These are phyloP conservation scores for Auriscalpium vulgare DNA, from an alignment of 768 basidiomycete species.

Conservation along the genomic window DNA sequence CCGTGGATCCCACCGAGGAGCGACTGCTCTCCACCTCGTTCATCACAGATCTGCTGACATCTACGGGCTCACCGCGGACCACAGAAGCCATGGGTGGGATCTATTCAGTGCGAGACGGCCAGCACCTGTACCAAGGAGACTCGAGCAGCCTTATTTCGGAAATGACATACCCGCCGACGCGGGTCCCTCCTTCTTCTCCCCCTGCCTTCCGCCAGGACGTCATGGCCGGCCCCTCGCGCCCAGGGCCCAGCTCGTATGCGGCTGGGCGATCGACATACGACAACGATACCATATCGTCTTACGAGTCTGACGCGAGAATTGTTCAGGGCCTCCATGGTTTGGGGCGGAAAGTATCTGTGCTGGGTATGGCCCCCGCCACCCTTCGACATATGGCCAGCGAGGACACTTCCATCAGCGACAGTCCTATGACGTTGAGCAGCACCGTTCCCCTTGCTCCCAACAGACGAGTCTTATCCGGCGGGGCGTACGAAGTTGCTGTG, in stretches of 20 bases:
- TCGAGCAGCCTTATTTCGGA: constrained; percentile 34
- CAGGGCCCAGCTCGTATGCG: neutral
- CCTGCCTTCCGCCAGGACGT: too few relatives aligned
- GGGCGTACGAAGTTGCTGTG: neutral
- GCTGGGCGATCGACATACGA: neutral
- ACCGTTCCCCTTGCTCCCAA: constrained; percentile 2
- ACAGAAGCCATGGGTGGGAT: constrained; percentile 19
- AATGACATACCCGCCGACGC: constrained; percentile 40
- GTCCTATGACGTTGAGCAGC: constrained; percentile 4
- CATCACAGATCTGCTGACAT: constrained; percentile 45
- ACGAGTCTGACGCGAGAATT: neutral
- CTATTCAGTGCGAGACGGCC: neutral
- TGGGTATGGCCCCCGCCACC: constrained; percentile 27
- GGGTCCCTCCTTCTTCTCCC: neutral
- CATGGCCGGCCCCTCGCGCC: constrained; percentile 7
- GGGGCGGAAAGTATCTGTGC: constrained; percentile 21
- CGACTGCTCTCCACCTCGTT: constrained; percentile 52
- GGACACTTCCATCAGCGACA: neutral
- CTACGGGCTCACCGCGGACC: constrained; percentile 9
- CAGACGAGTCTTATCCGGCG: neutral
- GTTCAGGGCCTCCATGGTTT: constrained; percentile 8
- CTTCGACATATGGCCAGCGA: constrained; percentile 18
- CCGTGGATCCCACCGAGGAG: constrained; percentile 49
- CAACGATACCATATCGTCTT: constrained; percentile 7
- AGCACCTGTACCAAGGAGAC: neutral